Evolutionary conservation across 1,284 basidiomycete genomes (phyloP).

Genomic region (Marasmius fiardii): DNA sequence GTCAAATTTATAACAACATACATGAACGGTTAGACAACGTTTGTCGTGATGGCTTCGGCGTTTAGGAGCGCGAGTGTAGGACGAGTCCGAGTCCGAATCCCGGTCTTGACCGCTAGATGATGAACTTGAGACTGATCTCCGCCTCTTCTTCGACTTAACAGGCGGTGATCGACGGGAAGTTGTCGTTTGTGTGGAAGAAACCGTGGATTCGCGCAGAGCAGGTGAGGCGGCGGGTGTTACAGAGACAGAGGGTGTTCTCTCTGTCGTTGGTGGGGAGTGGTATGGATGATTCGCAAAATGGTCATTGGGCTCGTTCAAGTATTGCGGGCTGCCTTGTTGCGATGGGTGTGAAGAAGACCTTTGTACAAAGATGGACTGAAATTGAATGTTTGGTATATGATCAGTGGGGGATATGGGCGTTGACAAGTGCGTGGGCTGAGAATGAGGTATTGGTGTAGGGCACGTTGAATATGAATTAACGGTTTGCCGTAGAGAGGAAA

Average conservation of each 20-base stretch:
- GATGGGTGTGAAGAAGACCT: background rate
- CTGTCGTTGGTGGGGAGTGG: background rate
- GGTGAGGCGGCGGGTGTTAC: conserved; percentile 19
- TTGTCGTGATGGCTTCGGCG: conserved; percentile 58
- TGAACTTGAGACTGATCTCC: background rate
- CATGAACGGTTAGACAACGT: conserved; percentile 63
- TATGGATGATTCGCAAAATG: background rate
- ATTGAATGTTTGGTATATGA: background rate
- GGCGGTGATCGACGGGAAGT: conserved; percentile 11
- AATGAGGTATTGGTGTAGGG: background rate
- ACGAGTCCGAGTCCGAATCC: conserved; percentile 32
- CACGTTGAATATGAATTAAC: conserved; percentile 21
- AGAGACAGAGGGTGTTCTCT: background rate
- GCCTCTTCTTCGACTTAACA: conserved; percentile 6
- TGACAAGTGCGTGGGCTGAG: background rate
- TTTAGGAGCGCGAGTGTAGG: conserved; percentile 33
- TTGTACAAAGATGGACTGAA: conserved; percentile 2
- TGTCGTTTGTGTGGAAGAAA: conserved; percentile 11
- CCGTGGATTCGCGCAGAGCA: background rate
- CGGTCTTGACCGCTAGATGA: conserved; percentile 27
- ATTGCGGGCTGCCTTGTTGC: background rate
- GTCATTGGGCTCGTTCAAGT: background rate
- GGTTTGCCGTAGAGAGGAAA: conserved; percentile 45
- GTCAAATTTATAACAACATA: conserved; percentile 23
- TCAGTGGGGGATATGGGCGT: conserved; percentile 1